A percentile compares a stretch with the other conserved stretches of the same genome.
Conservation (phyloP, 768 basidiomycete genomes). For the Leccinellum albellum region DNA sequence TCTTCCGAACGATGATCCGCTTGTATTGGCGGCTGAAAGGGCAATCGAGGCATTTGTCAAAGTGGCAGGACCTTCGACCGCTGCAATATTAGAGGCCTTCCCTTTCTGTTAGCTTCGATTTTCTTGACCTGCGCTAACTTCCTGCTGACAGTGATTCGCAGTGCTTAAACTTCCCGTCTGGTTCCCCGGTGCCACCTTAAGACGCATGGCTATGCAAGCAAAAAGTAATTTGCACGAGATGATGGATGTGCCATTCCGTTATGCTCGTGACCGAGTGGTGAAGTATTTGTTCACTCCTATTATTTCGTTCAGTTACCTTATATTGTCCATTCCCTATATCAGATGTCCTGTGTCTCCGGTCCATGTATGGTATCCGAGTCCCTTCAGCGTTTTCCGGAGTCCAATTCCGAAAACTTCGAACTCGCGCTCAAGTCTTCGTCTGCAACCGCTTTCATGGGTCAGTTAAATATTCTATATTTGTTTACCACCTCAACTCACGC, state of each 20-base stretch:
- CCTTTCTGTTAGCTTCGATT: constrained; percentile 28
- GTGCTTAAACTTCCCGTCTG: constrained; percentile 31
- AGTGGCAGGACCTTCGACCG: constrained; percentile 23
- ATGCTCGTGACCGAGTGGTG: constrained; percentile 27
- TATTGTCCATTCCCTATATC: not conserved
- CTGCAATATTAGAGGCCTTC: constrained; percentile 29
- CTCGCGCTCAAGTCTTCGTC: constrained; percentile 28
- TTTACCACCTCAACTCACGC: constrained; percentile 3
- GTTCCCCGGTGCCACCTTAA: constrained; percentile 36
- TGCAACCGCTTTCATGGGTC: constrained; percentile 32
- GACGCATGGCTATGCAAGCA: constrained; percentile 28
- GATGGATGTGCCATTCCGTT: constrained; percentile 28
- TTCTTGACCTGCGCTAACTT: not conserved
- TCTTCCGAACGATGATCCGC: constrained; percentile 23
- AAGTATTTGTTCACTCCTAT: not conserved
- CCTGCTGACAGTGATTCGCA: constrained; percentile 16
- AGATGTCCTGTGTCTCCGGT: constrained; percentile 22
- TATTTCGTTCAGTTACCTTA: not conserved
- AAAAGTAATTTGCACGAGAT: constrained; percentile 27
- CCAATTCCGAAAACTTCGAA: constrained; percentile 23
- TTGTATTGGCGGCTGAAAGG: constrained; percentile 28
- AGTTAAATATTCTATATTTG: not conserved
- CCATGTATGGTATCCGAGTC: constrained; percentile 32
- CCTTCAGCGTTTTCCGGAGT: constrained; percentile 15
- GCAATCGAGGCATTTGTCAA: constrained; percentile 26